phyloP scores from a whole-genome alignment of 345 rosid species.

The Eucalyptus tenuipes region DNA sequence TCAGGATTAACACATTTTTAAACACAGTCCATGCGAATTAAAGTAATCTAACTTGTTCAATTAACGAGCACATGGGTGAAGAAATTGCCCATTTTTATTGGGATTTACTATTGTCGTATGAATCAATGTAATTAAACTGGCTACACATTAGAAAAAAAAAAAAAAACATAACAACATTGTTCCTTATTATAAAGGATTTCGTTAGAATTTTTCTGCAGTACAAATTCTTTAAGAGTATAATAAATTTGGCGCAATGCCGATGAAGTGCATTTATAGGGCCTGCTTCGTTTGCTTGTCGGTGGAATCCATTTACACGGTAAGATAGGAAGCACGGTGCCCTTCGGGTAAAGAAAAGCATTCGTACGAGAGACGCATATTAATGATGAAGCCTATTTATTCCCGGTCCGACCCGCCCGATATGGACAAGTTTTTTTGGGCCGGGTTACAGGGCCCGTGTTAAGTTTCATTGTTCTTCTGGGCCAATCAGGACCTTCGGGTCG shows the following conservation, averaged over 20 bases:
- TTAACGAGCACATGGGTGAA: not conserved
- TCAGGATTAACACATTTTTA: not conserved
- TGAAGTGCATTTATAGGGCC: not conserved
- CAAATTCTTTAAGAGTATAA: not conserved
- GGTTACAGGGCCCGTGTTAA: not conserved
- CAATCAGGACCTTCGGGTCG: not conserved
- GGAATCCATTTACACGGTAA: not conserved
- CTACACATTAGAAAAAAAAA: not conserved
- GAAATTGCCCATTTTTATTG: not conserved
- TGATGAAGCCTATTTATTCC: not conserved
- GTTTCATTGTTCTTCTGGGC: not conserved
- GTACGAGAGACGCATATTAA: not conserved
- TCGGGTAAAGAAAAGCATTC: not conserved
- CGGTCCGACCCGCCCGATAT: not conserved
- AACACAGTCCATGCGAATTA: not conserved
- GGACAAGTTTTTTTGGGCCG: not conserved
- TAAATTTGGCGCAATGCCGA: not conserved
- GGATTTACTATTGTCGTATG: not conserved
- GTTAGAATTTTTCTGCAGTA: too few species aligned
- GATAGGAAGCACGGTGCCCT: not conserved
- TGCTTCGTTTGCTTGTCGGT: not conserved
- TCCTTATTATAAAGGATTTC: not conserved
- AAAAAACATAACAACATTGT: not conserved
- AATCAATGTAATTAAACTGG: accelerated
- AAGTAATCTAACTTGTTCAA: not conserved